Evolutionary conservation across 805 yeast species (phyloP).

Genomic region (Schwanniomyces vanrijiae): DNA sequence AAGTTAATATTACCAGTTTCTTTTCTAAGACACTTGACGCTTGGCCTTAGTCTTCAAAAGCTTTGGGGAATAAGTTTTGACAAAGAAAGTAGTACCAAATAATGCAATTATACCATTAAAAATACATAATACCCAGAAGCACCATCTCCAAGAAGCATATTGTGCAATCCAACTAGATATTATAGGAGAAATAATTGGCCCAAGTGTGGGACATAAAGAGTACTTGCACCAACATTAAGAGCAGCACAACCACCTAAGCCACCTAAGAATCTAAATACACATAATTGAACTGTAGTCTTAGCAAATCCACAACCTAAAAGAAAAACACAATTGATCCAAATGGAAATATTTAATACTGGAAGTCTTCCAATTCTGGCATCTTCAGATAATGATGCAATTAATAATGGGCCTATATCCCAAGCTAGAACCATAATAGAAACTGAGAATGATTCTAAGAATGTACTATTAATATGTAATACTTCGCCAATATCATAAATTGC

Average conservation of each 20-base stretch:
- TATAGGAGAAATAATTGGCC: slow-evolving; percentile 67
- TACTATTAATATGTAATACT: slow-evolving; percentile 41
- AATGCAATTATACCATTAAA: slow-evolving; percentile 50
- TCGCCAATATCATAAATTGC: slow-evolving; percentile 50
- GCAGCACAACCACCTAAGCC: slow-evolving; percentile 70
- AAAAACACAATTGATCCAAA: slow-evolving; percentile 48
- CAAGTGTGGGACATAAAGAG: slow-evolving; percentile 61
- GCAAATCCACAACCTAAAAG: slow-evolving; percentile 65
- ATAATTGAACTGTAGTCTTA: slow-evolving; percentile 55
- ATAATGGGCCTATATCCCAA: slow-evolving; percentile 64
- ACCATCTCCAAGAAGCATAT: slow-evolving; percentile 64
- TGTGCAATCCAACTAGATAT: slow-evolving; percentile 58
- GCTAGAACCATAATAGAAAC: slow-evolving; percentile 70
- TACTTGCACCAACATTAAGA: slow-evolving; percentile 68
- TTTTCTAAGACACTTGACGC: slow-evolving; percentile 43
- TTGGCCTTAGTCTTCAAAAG: slow-evolving; percentile 48
- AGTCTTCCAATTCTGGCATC: slow-evolving; percentile 56
- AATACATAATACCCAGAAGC: slow-evolving; percentile 59
- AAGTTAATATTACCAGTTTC: slow-evolving; percentile 55
- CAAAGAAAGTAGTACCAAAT: slow-evolving; percentile 47
- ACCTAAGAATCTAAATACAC: slow-evolving; percentile 60
- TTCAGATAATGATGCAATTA: slow-evolving; percentile 69
- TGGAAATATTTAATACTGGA: slow-evolving; percentile 51
- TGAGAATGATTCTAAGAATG: slow-evolving; percentile 49
- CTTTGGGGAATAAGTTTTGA: slow-evolving; percentile 61